Percentiles rank a stretch among this genome's conserved stretches.
These are phyloP conservation scores for Nannochloropsis oceanica DNA, from an alignment of 108 stramenopile genomes.

Conservation along the genomic window DNA sequence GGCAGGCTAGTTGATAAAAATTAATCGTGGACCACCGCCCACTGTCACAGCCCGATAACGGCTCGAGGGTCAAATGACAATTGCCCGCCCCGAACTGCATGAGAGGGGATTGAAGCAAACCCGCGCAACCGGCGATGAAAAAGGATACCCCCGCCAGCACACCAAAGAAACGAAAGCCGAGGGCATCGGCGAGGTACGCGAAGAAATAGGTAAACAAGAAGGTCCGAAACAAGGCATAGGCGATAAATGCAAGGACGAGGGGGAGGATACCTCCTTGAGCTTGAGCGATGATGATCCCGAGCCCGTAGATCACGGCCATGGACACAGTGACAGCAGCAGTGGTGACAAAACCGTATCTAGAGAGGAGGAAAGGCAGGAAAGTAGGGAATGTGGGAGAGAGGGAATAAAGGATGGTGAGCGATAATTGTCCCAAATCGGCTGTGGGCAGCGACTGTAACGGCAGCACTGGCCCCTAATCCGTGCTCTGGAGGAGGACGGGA, in stretches of 20 bases:
- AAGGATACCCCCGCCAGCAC: conserved; percentile 44
- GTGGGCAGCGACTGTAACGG: no score
- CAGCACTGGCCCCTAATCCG: no score
- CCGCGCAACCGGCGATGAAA: conserved; percentile 24
- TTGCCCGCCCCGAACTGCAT: background rate
- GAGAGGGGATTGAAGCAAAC: background rate
- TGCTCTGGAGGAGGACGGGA: no score
- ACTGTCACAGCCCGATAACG: background rate
- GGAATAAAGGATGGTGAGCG: background rate
- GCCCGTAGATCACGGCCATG: conserved; percentile 33
- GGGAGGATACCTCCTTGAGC: conserved; percentile 2
- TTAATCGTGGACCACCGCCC: background rate
- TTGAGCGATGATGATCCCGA: conserved; percentile 18
- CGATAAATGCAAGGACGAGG: conserved; percentile 18
- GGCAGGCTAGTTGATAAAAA: background rate
- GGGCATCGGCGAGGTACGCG: conserved; percentile 35
- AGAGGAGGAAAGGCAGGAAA: background rate
- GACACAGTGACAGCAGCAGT: conserved; percentile 25
- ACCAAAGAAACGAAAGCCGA: conserved; percentile 53
- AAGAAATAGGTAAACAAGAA: conserved; percentile 45
- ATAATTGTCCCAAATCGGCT: background rate
- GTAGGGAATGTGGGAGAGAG: background rate
- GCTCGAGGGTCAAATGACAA: background rate
- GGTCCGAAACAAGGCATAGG: conserved; percentile 39
- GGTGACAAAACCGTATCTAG: conserved; percentile 19